Percentiles rank a stretch among this genome's conserved stretches.
Evolutionary conservation across 352 stramenopile genomes (phyloP).

Genomic region (Globisporangium radiosum): DNA sequence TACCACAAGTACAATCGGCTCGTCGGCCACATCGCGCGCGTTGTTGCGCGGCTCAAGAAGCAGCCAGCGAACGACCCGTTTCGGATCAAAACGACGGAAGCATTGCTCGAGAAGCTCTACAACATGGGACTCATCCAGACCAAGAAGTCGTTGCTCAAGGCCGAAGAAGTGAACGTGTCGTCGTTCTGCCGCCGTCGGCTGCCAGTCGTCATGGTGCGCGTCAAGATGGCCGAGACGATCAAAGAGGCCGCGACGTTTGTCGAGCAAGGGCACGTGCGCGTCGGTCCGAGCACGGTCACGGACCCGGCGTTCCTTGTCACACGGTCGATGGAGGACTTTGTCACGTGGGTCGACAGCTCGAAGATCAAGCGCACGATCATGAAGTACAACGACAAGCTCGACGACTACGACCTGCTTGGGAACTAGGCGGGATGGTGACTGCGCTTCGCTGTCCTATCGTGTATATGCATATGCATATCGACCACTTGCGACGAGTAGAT

Average conservation of each 20-base stretch:
- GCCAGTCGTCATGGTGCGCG: slow-evolving; percentile 97
- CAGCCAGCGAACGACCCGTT: slow-evolving; percentile 93
- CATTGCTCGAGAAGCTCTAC: slow-evolving; percentile 97
- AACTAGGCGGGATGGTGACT: slow-evolving; percentile 50
- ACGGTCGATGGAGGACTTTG: slow-evolving; percentile 98
- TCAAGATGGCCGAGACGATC: slow-evolving; percentile 99
- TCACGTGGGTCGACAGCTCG: slow-evolving; percentile 98
- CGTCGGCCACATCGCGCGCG: slow-evolving; percentile 92
- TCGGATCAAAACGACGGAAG: slow-evolving; percentile 94
- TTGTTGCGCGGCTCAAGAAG: slow-evolving; percentile 95
- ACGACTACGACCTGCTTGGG: slow-evolving; percentile 99
- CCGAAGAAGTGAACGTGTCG: slow-evolving; percentile 95
- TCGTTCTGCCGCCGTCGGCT: slow-evolving; percentile 94
- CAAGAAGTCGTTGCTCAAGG: slow-evolving; percentile 95
- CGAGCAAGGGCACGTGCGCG: slow-evolving; percentile 96
- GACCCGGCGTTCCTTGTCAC: slow-evolving; percentile 98
- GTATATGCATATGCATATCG: neutral
- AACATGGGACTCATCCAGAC: slow-evolving; percentile 96
- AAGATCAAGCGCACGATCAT: slow-evolving; percentile 97
- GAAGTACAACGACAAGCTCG: slow-evolving; percentile 99
- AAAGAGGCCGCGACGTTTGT: slow-evolving; percentile 97
- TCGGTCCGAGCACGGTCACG: slow-evolving; percentile 87
- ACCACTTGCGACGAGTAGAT: too few species aligned
- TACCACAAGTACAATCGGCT: slow-evolving; percentile 99
- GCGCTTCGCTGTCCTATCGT: too few species aligned